phyloP scores from a whole-genome alignment of 129 eudicot genomes.

The Tagetes patula region DNA sequence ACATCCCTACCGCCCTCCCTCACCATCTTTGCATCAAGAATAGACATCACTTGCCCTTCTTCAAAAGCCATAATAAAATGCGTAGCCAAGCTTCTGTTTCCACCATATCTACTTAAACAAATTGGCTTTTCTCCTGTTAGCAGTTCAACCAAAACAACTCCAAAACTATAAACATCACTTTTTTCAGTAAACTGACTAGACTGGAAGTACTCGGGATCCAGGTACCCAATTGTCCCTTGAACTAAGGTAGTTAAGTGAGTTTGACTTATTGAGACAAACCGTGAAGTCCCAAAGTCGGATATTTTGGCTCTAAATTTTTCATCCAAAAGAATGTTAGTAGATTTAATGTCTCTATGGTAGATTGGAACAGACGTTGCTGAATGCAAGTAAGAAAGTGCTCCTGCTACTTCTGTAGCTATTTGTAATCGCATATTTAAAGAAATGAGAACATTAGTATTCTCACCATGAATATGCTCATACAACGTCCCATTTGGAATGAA shows the following conservation, averaged over 20 bases:
- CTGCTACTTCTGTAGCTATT: slow-evolving; percentile 40
- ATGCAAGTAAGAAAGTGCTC: slow-evolving; percentile 43
- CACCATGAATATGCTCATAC: slow-evolving; percentile 28
- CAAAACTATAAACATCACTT: slow-evolving; percentile 47
- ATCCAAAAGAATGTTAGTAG: slow-evolving; percentile 43
- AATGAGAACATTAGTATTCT: neutral
- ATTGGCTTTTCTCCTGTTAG: slow-evolving; percentile 37
- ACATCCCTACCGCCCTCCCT: slow-evolving; percentile 20
- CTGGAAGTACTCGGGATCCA: slow-evolving; percentile 48
- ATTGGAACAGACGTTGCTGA: slow-evolving; percentile 41
- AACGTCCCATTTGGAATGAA: slow-evolving; percentile 39
- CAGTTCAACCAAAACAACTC: slow-evolving; percentile 45
- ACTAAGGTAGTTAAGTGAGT: slow-evolving; percentile 44
- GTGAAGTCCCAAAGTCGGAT: slow-evolving; percentile 49
- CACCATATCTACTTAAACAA: slow-evolving; percentile 22
- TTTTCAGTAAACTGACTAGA: slow-evolving; percentile 38
- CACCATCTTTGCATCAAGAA: slow-evolving; percentile 29
- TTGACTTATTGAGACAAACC: slow-evolving; percentile 35
- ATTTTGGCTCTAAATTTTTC: slow-evolving; percentile 39
- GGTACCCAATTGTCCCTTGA: slow-evolving; percentile 46
- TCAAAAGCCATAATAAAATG: slow-evolving; percentile 26
- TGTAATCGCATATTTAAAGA: slow-evolving; percentile 34
- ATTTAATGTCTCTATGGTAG: slow-evolving; percentile 43
- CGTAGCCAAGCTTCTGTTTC: slow-evolving; percentile 36
- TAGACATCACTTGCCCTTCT: slow-evolving; percentile 22